Base-by-base conservation (phyloP, 2,329 filamentous ascomycete species). In the Ophioceras dolichostomum region DNA sequence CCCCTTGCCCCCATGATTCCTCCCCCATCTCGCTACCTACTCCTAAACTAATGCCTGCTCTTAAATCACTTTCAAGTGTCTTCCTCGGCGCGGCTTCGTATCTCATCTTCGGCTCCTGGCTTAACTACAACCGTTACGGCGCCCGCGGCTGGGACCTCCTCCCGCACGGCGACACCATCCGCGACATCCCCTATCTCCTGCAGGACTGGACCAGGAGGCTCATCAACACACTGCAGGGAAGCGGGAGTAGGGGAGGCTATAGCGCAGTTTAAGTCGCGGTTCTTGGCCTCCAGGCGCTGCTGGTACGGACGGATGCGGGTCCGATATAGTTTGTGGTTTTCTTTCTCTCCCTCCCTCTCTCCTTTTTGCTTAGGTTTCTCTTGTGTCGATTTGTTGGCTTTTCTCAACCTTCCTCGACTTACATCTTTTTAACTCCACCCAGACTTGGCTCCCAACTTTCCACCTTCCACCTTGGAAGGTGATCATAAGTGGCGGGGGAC, bases 51-150 rank as follows among this genome's bases (percentile, higher is more conserved):
- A 13, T 10, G 4, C n/a, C n/a, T n/a, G n/a, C n/a, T n/a, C n/a
- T n/a, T n/a, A 27, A 8, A 46, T n/a, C n/a, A n/a, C n/a, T n/a
- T n/a, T n/a, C n/a, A n/a, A 94, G 88, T 48, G 63, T 81, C 41
- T 98, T 98, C 72, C 70, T 96, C 44, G 75, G 75, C 32, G 81
- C 78, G 29, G 86, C 91, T 2, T 66, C 88, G 18, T 98, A 96
- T 62, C 79, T 98, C 46, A 94, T 96, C 57, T 96, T 96, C 54
- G 88, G 89, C 45, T 94, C 88, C 16, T 98, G 91, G 91, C 78
- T 96, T 57, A 96, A 96, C 67, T 96, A 96, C 70, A 95, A 87
- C 65, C 83, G 88, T 43, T 94, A 94, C 59, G 89, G 89, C 34
- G 88, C 89, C 37, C 74, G 89, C 32, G 91, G 91, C 40, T 96